phyloP scores from a whole-genome alignment of 2,329 filamentous ascomycete genomes.

The Aureobasidium sp. region DNA sequence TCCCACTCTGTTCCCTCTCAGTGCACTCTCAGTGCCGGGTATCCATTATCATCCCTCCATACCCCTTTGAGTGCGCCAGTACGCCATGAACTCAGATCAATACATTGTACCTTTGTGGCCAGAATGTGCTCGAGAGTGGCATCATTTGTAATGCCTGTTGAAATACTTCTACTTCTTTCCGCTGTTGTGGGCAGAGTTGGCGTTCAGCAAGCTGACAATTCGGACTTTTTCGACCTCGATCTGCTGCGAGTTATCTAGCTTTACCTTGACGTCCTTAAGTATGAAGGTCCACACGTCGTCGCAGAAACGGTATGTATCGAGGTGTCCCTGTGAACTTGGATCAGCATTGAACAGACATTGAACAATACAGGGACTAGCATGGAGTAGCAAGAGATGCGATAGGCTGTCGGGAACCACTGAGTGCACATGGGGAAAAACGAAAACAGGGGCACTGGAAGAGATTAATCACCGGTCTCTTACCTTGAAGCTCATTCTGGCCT shows the following conservation, averaged over 20 bases:
- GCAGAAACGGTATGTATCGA: slow-evolving; percentile 98
- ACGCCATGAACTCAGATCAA: background rate
- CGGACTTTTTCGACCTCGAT: slow-evolving; percentile 88
- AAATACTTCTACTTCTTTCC: background rate
- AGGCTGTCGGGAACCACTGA: background rate
- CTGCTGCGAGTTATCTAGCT: slow-evolving; percentile 69
- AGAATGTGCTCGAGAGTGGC: background rate
- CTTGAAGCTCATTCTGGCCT: slow-evolving; percentile 57
- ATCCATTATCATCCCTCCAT: background rate
- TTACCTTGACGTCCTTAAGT: slow-evolving; percentile 98
- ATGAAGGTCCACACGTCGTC: slow-evolving; percentile 99
- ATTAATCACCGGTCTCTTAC: background rate
- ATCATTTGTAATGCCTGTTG: background rate
- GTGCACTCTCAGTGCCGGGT: background rate
- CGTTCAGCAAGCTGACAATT: slow-evolving; percentile 66
- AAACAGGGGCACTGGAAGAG: background rate
- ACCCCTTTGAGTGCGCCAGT: background rate
- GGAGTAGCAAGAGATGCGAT: too few relatives aligned
- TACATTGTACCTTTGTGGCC: background rate
- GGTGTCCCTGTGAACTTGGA: slow-evolving; percentile 58
- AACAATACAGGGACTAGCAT: background rate
- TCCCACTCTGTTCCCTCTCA: background rate
- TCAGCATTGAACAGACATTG: background rate
- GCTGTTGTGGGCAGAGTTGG: background rate
- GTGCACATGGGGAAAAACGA: background rate